Evolutionary conservation across 768 basidiomycete species (phyloP), one percentile per base, ranked within the genome.

Genomic region (Candolleomyces aberdarensis): DNA sequence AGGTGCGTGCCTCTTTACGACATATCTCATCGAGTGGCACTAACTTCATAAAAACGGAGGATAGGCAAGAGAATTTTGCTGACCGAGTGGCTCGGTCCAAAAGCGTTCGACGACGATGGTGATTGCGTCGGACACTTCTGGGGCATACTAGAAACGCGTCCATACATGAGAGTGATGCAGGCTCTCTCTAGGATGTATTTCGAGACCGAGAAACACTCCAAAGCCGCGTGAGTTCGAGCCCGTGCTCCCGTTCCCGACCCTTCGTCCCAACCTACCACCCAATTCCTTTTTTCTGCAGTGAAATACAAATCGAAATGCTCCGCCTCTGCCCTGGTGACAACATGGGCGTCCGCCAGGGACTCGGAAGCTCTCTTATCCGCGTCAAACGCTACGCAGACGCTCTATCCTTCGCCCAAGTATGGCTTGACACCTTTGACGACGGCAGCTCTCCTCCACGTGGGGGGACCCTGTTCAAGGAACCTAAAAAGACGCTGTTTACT

Each of bases 271-370:
- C 14, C 17, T 19, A 7, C 11, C 6, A 3, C 31, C 32, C 10
- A 55, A 11, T 22, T 10, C 4, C 15, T 20, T 9, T 19, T 29
- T 19, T 26, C 26, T 26, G 4, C 9, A 56, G 55, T 8, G 22
- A 19, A 17, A 17, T 36, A 17, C 29, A 56, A 19, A 41, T 56
- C 14, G 76, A 79, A 62, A 78, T 80, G 71, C 69, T 82, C 26
- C 75, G 78, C 6, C 72, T 80, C 11, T 78, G 78, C 59, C 74
- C 76, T 0, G 72, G 71, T 6, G 80, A 83, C 60, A 79, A 81
- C 64, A 55, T 75, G 64, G 71, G 69, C 11, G 71, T 74, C 22
- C 74, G 79, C 14, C 56, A 65, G 36, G 76, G 73, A 74, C 73
- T 79, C 7, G 74, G 74, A 2, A 71, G 78, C 2, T 57, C 77